A percentile compares a stretch with the other conserved stretches of the same genome.
Evolutionary conservation across 257 asterid genomes (phyloP).

Genomic region (Gentiana straminea): DNA sequence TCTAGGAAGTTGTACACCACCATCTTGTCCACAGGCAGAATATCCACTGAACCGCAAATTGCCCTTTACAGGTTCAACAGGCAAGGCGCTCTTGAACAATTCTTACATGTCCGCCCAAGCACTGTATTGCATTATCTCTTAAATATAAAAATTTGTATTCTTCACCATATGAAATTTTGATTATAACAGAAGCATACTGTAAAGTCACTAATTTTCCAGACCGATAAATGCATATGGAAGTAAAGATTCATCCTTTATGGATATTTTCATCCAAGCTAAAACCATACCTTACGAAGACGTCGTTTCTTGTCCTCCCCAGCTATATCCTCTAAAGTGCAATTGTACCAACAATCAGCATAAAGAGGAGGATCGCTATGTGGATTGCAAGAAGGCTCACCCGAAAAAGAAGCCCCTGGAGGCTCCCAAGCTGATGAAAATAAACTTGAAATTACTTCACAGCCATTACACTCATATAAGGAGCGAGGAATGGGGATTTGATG

Average conservation of each 20-base stretch:
- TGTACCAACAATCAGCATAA: slow-evolving; percentile 96
- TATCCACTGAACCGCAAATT: slow-evolving; percentile 95
- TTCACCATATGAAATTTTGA: neutral
- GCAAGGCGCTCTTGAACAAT: slow-evolving; percentile 83
- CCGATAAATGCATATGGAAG: neutral
- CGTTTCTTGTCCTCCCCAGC: slow-evolving; percentile 88
- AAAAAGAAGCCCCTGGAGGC: slow-evolving; percentile 74
- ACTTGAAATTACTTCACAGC: slow-evolving; percentile 1
- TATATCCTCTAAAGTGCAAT: slow-evolving; percentile 84
- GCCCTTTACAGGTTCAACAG: slow-evolving; percentile 95
- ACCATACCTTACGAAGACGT: slow-evolving; percentile 83
- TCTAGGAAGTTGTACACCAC: slow-evolving; percentile 98
- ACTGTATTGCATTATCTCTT: slow-evolving; percentile 55
- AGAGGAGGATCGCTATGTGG: slow-evolving; percentile 93
- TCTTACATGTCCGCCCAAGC: slow-evolving; percentile 89
- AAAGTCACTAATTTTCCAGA: neutral
- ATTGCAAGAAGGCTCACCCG: slow-evolving; percentile 82
- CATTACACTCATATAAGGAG: neutral
- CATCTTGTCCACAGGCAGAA: slow-evolving; percentile 99
- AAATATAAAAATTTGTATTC: slow-evolving; percentile 1
- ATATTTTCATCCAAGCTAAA: neutral
- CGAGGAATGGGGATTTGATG: neutral
- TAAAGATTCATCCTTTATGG: neutral
- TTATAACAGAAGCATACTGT: slow-evolving; percentile 1
- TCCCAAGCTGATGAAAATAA: slow-evolving; percentile 74